phyloP scores from a whole-genome alignment of 2,329 filamentous ascomycete genomes.

The Phialocephala subalpina region DNA sequence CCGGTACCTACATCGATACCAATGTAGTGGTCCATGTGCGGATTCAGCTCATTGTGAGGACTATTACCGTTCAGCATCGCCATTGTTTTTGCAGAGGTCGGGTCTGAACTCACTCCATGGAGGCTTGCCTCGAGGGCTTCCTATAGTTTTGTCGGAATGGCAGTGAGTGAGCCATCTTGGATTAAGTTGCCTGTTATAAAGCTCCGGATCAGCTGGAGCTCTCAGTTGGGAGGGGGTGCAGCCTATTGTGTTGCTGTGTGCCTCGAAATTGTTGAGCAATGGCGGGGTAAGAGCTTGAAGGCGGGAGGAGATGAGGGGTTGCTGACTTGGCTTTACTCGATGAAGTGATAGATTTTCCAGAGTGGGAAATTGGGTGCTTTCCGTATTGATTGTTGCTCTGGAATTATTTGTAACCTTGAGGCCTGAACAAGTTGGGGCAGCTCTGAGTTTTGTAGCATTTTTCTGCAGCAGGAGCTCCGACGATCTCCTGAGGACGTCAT shows the following conservation, averaged over 20 bases:
- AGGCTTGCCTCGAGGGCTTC: slow-evolving; percentile 44
- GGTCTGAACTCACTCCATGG: slow-evolving; percentile 44
- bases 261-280: slow-evolving; percentile 21
- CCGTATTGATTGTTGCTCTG: not conserved
- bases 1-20: slow-evolving; percentile 97
- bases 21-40: slow-evolving; percentile 67
- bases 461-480: not conserved
- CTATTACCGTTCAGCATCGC: slow-evolving; percentile 31
- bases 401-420: not conserved
- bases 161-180: slow-evolving; percentile 34
- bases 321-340: slow-evolving; percentile 9
- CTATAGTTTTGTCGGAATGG: slow-evolving; percentile 40
- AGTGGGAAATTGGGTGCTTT: not conserved
- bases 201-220: slow-evolving; percentile 26
- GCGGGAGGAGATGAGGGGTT: slow-evolving; percentile 20
- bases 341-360: not conserved
- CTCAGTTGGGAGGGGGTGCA: slow-evolving; percentile 25
- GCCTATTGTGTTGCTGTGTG: slow-evolving; percentile 14
- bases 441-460: slow-evolving; percentile 9
- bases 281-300: slow-evolving; percentile 20
- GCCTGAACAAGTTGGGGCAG: not conserved
- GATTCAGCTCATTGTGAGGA: slow-evolving; percentile 46
- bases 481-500: not conserved
- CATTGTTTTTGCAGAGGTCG: not conserved
- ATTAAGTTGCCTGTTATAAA: slow-evolving; percentile 24